A percentile compares a stretch with the other conserved stretches of the same genome.
Conservation (phyloP, 805 yeast species). For the Jamesozyma jinghongensis region DNA sequence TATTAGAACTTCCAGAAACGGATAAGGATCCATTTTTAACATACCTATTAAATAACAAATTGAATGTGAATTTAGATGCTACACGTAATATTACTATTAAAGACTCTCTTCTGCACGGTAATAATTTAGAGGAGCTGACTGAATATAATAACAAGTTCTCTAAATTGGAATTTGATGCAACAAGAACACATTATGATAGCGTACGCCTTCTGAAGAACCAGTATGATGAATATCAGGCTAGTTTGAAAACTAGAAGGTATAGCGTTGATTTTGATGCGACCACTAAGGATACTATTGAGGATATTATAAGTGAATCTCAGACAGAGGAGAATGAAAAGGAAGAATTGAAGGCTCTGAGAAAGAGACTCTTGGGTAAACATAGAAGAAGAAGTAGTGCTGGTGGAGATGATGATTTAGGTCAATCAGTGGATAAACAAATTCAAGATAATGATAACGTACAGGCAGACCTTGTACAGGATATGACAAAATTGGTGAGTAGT, state of each 20-base stretch:
- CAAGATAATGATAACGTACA: slow-evolving; percentile 32
- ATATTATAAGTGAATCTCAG: not conserved
- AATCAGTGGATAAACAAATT: slow-evolving; percentile 29
- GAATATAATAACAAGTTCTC: not conserved
- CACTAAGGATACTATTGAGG: slow-evolving; percentile 4
- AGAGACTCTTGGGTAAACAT: slow-evolving; percentile 25
- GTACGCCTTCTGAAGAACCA: slow-evolving; percentile 3
- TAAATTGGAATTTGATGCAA: slow-evolving; percentile 1
- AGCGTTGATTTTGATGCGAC: slow-evolving; percentile 27
- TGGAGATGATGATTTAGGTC: slow-evolving; percentile 1
- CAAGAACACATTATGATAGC: not conserved
- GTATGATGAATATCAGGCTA: slow-evolving; percentile 13
- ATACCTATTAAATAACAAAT: slow-evolving; percentile 2
- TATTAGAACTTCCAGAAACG: not conserved
- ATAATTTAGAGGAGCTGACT: not conserved
- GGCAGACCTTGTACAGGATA: slow-evolving; percentile 31
- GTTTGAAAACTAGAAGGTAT: slow-evolving; percentile 15
- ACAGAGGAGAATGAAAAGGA: slow-evolving; percentile 16
- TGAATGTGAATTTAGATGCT: not conserved
- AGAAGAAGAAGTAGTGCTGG: slow-evolving; percentile 1
- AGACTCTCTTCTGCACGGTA: not conserved
- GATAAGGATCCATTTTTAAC: slow-evolving; percentile 1
- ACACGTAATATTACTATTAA: not conserved
- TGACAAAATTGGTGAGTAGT: slow-evolving; percentile 32
- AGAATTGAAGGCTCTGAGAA: slow-evolving; percentile 27